These are phyloP conservation scores for Sporothrix luriei DNA, from an alignment of 2,329 filamentous ascomycete genomes.

Conservation along the genomic window DNA sequence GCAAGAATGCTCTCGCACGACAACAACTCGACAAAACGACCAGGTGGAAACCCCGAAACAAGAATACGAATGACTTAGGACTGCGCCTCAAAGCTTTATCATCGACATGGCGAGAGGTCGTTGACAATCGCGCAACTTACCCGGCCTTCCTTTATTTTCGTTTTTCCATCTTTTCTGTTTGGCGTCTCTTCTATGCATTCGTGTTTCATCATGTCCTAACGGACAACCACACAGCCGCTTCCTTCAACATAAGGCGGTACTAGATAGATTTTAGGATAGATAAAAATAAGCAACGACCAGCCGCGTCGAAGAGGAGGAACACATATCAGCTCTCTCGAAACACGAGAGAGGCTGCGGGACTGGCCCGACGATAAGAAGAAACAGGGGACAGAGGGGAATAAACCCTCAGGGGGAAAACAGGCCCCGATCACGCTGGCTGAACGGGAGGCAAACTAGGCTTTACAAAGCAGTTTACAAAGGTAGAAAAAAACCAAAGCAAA, in stretches of 20 bases:
- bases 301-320: constrained; percentile 24
- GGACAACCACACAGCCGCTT: constrained; percentile 7
- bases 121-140: background rate
- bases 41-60: background rate
- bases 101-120: background rate
- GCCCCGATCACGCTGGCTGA: constrained; percentile 19
- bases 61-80: background rate
- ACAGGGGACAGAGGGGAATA: background rate
- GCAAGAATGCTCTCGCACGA: background rate
- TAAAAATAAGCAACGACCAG: constrained; percentile 17
- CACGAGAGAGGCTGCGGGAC: constrained; percentile 17
- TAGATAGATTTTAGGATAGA: constrained; percentile 25
- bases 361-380: background rate
- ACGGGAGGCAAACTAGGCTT: constrained; percentile 2
- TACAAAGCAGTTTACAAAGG: constrained; percentile 15
- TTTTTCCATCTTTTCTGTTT: background rate
- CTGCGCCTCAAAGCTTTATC: background rate
- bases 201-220: background rate
- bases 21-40: constrained; percentile 4
- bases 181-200: background rate
- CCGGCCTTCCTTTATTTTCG: background rate
- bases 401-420: constrained; percentile 15
- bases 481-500: constrained; percentile 13
- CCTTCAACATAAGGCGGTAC: constrained; percentile 24
- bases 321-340: constrained; percentile 16